phyloP scores from a whole-genome alignment of 257 asterid genomes.

The Thymus mandschuricus region DNA sequence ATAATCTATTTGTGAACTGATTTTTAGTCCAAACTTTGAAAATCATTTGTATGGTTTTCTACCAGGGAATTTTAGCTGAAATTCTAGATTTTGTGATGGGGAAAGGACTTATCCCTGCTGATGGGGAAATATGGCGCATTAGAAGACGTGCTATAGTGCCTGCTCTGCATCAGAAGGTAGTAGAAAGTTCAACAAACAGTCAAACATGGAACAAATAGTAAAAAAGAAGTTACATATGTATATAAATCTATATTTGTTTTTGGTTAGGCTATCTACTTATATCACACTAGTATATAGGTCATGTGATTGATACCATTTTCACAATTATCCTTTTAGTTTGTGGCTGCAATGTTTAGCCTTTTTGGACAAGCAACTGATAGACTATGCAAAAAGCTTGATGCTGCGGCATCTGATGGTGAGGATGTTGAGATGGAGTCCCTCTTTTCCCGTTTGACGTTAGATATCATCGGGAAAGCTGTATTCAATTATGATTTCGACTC shows the following conservation, averaged over 20 bases:
- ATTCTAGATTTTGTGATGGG: conserved; percentile 98
- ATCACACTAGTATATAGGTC: conserved; percentile 7
- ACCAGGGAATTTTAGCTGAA: conserved; percentile 94
- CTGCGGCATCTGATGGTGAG: conserved; percentile 91
- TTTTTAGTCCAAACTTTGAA: conserved; percentile 16
- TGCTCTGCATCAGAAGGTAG: conserved; percentile 94
- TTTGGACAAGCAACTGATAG: conserved; percentile 93
- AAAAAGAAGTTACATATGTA: background rate
- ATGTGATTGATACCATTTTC: conserved; percentile 26
- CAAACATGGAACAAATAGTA: background rate
- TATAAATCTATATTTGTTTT: background rate
- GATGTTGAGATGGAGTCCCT: conserved; percentile 99
- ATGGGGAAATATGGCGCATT: conserved; percentile 93
- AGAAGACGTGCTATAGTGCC: conserved; percentile 97
- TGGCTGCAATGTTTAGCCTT: conserved; percentile 82
- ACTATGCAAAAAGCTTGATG: conserved; percentile 80
- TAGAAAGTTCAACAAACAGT: conserved; percentile 3
- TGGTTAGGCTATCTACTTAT: conserved; percentile 13
- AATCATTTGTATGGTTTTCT: conserved; percentile 19
- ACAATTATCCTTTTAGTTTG: conserved; percentile 60
- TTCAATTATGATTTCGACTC: conserved; percentile 97
- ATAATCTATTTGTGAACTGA: conserved; percentile 13
- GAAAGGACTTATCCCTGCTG: conserved; percentile 99
- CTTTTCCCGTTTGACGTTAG: conserved; percentile 92
- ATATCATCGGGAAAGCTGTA: conserved; percentile 96